Evolutionary conservation across 1,284 basidiomycete species (phyloP).

Genomic region (Cryptococcus sp.): DNA sequence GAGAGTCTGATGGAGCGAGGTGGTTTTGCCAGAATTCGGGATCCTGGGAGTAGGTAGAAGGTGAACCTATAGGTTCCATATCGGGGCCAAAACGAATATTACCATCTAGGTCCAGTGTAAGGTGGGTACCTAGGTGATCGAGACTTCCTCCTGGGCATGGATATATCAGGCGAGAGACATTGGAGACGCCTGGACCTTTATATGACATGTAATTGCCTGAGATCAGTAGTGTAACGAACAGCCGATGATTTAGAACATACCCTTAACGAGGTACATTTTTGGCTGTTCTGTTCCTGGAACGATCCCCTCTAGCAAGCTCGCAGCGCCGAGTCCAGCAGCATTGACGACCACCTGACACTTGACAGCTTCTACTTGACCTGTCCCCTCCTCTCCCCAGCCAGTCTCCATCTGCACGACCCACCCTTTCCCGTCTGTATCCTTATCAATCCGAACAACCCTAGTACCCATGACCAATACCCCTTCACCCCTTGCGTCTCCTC

Average conservation of each 20-base stretch:
- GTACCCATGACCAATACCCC: conserved; percentile 79
- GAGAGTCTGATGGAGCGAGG: conserved; percentile 63
- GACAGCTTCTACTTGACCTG: conserved; percentile 59
- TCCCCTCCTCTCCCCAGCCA: conserved; percentile 52
- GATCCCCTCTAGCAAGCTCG: conserved; percentile 66
- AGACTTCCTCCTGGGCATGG: conserved; percentile 67
- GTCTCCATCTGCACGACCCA: conserved; percentile 64
- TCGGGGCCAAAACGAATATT: conserved; percentile 92
- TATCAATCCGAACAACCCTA: conserved; percentile 81
- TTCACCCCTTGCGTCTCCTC: conserved; percentile 27
- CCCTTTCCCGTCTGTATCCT: conserved; percentile 42
- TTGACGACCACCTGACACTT: conserved; percentile 83
- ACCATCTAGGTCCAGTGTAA: conserved; percentile 82
- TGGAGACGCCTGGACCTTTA: conserved; percentile 62
- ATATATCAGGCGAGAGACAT: conserved; percentile 76
- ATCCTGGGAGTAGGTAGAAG: conserved; percentile 52
- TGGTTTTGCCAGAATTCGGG: conserved; percentile 72
- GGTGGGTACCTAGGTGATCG: conserved; percentile 78
- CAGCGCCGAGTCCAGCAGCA: conserved; percentile 74
- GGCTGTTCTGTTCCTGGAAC: conserved; percentile 56
- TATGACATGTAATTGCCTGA: conserved; percentile 78
- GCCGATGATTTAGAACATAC: conserved; percentile 18
- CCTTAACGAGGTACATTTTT: conserved; percentile 70
- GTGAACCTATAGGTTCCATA: conserved; percentile 73
- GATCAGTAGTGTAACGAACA: background rate